phyloP scores from a whole-genome alignment of 2,329 filamentous ascomycete genomes.

The Epichloe typhina region DNA sequence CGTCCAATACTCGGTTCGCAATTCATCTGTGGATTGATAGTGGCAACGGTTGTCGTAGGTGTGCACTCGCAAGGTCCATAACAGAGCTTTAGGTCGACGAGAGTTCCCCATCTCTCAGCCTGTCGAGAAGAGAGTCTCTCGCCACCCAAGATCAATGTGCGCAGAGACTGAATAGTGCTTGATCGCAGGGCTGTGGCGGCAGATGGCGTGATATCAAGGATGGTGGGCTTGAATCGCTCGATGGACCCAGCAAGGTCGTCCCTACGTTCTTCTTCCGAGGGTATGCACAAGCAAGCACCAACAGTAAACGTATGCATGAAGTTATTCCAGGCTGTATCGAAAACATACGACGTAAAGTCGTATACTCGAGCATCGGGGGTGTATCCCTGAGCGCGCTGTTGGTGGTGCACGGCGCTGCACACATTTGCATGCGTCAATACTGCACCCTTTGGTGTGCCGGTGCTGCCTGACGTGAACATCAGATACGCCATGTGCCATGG shows the following conservation, averaged over 20 bases:
- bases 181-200: not conserved
- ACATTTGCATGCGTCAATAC: slow-evolving; percentile 12
- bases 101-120: not conserved
- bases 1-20: slow-evolving; percentile 2
- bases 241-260: slow-evolving; percentile 6
- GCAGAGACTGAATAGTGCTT: not conserved
- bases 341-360: slow-evolving; percentile 6
- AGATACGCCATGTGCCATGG: slow-evolving; percentile 7
- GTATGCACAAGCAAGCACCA: slow-evolving; percentile 9
- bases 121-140: not conserved
- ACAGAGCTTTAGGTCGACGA: not conserved
- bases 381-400: slow-evolving; percentile 9
- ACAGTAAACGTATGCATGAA: slow-evolving; percentile 2
- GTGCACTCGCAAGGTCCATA: slow-evolving; percentile 13
- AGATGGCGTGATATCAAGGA: slow-evolving; percentile 3
- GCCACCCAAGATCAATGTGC: slow-evolving; percentile 1
- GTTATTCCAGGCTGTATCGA: slow-evolving; percentile 4
- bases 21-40: not conserved
- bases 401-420: slow-evolving; percentile 9
- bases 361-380: slow-evolving; percentile 8
- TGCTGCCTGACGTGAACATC: slow-evolving; percentile 11
- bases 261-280: slow-evolving; percentile 7
- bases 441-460: slow-evolving; percentile 15
- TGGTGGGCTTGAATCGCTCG: slow-evolving; percentile 1
- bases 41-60: not conserved